Percentiles rank a stretch among this genome's conserved stretches.
phyloP scores from a whole-genome alignment of 495 filamentous ascomycete species.

The Clohesyomyces aquaticus region DNA sequence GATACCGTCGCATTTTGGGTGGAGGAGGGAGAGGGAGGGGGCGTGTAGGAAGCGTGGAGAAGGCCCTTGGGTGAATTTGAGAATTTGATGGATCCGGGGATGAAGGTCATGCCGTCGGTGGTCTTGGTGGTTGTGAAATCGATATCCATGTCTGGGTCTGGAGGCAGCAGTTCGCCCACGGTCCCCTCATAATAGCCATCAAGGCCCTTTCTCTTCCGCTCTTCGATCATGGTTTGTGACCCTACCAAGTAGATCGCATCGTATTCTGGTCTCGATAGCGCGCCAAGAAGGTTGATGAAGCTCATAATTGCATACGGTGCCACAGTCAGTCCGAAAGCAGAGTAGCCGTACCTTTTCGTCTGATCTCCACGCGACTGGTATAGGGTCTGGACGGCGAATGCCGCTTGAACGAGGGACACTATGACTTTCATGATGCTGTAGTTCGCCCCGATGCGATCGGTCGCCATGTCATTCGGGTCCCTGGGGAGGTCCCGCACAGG shows the following conservation, averaged over 20 bases:
- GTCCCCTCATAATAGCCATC: neutral
- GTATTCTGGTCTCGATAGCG: conserved; percentile 11
- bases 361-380: conserved; percentile 24
- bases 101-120: neutral
- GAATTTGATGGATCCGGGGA: no score
- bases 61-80: no score
- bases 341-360: conserved; percentile 15
- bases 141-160: neutral
- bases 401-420: conserved; percentile 15
- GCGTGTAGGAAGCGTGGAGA: no score
- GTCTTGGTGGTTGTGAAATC: neutral
- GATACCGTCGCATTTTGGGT: neutral
- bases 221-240: conserved; percentile 20
- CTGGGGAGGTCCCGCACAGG: conserved; percentile 5
- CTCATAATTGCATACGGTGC: conserved; percentile 24
- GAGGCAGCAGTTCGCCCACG: neutral
- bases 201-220: conserved; percentile 6
- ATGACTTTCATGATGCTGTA: conserved; percentile 6
- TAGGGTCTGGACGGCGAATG: conserved; percentile 17
- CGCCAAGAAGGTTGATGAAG: conserved; percentile 20
- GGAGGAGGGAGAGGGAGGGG: no score
- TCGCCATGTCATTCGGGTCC: conserved; percentile 1
- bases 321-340: conserved; percentile 32
- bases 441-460: conserved; percentile 6
- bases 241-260: conserved; percentile 19